Evolutionary conservation across 2,329 filamentous ascomycete genomes (phyloP).

Genomic region (Hymenoscyphus repandus): DNA sequence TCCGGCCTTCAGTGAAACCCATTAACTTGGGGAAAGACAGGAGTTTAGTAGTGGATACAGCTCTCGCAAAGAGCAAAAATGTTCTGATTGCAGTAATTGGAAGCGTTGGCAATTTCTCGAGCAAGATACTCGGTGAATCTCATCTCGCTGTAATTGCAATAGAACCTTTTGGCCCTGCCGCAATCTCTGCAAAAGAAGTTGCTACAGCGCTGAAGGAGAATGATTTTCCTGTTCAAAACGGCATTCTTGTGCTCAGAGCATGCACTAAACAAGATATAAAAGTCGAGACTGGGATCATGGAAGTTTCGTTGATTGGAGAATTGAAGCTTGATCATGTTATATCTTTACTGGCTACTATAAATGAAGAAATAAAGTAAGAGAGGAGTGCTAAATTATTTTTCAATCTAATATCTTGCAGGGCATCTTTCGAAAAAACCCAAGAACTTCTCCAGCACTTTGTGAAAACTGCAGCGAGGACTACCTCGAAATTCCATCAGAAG

Average conservation of each 20-base stretch:
- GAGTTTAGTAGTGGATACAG: slow-evolving; percentile 17
- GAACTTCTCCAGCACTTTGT: slow-evolving; percentile 19
- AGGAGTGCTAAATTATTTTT: neutral
- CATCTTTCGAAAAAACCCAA: slow-evolving; percentile 15
- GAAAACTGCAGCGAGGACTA: slow-evolving; percentile 13
- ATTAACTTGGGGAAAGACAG: slow-evolving; percentile 11
- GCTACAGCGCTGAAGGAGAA: slow-evolving; percentile 11
- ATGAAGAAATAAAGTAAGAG: slow-evolving; percentile 16
- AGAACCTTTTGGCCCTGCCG: slow-evolving; percentile 3
- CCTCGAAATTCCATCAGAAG: slow-evolving; percentile 18
- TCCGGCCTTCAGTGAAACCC: slow-evolving; percentile 20
- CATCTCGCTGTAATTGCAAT: slow-evolving; percentile 18
- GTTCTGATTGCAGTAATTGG: slow-evolving; percentile 18
- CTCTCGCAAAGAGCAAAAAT: slow-evolving; percentile 10
- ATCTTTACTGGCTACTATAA: slow-evolving; percentile 12
- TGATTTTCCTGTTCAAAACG: slow-evolving; percentile 14
- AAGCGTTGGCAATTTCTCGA: slow-evolving; percentile 19
- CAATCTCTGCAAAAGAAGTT: slow-evolving; percentile 12
- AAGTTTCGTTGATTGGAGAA: slow-evolving; percentile 15
- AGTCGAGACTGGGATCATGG: slow-evolving; percentile 1
- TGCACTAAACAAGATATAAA: slow-evolving; percentile 9
- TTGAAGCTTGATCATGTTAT: slow-evolving; percentile 21
- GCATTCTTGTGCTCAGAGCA: slow-evolving; percentile 15
- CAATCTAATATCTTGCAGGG: slow-evolving; percentile 8
- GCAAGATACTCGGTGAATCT: slow-evolving; percentile 20